These are phyloP conservation scores for Aeschynomene evenia DNA, from an alignment of 306 rosid species.

Conservation along the genomic window DNA sequence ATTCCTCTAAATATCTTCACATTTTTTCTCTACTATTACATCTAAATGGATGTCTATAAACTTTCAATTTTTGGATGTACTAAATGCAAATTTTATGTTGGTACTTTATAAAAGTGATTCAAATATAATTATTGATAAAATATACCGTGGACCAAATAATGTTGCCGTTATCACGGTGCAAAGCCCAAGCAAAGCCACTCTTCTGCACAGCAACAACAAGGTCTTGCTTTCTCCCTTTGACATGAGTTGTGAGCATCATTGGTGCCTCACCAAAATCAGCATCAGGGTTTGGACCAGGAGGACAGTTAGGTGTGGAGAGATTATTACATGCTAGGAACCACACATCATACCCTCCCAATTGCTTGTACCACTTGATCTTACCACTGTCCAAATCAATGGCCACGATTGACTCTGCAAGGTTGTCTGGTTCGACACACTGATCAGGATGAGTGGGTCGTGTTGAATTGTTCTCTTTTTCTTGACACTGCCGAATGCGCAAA, in stretches of 20 bases:
- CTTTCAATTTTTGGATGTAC: too few relatives aligned
- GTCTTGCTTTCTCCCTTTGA: slow-evolving; percentile 40
- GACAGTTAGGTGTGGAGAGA: slow-evolving; percentile 46
- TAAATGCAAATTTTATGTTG: too few relatives aligned
- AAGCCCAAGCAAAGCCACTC: slow-evolving; percentile 67
- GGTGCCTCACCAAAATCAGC: slow-evolving; percentile 77
- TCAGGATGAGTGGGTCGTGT: slow-evolving; percentile 42
- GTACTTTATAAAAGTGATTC: too few relatives aligned
- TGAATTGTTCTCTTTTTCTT: slow-evolving; percentile 43
- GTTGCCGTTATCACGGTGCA: slow-evolving; percentile 45
- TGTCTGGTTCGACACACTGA: slow-evolving; percentile 54
- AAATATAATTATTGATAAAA: too few relatives aligned
- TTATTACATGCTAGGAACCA: slow-evolving; percentile 44
- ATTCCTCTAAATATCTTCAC: too few relatives aligned
- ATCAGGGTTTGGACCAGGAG: slow-evolving; percentile 56
- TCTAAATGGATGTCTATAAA: too few relatives aligned
- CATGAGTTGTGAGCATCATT: slow-evolving; percentile 39
- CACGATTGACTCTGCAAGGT: slow-evolving; percentile 56
- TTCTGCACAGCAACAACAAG: slow-evolving; percentile 62
- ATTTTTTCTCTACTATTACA: too few relatives aligned
- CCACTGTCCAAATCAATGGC: slow-evolving; percentile 58
- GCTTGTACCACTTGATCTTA: slow-evolving; percentile 48
- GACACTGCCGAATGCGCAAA: slow-evolving; percentile 36
- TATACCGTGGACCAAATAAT: slow-evolving; percentile 50
- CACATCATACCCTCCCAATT: slow-evolving; percentile 68